phyloP scores from a whole-genome alignment of 2,329 filamentous ascomycete genomes.

The Celoporthe dispersa region DNA sequence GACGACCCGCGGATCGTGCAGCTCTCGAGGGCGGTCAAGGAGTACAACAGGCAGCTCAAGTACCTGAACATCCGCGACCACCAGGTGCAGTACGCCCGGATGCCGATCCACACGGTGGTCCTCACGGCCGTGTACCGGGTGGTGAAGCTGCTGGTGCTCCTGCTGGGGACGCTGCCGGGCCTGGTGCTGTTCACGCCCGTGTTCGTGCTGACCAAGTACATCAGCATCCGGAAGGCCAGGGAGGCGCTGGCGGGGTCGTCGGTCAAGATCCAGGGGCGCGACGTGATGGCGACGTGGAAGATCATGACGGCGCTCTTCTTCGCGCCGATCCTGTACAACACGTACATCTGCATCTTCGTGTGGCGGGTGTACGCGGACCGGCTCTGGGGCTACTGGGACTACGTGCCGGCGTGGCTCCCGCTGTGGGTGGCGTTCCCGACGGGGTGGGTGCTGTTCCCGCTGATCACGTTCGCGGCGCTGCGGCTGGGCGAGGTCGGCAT shows the following conservation, averaged over 20 bases:
- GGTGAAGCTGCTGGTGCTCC: slow-evolving; percentile 75
- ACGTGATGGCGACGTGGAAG: slow-evolving; percentile 95
- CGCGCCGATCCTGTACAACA: slow-evolving; percentile 79
- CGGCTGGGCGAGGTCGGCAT: slow-evolving; percentile 98
- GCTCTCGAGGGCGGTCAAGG: slow-evolving; percentile 74
- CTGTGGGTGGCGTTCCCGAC: slow-evolving; percentile 76
- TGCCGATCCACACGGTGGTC: slow-evolving; percentile 77
- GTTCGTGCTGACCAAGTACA: slow-evolving; percentile 81
- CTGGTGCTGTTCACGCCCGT: slow-evolving; percentile 86
- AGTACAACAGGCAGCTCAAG: slow-evolving; percentile 86
- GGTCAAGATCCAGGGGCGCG: slow-evolving; percentile 85
- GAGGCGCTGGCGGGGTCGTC: slow-evolving; percentile 84
- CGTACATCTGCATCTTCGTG: slow-evolving; percentile 76
- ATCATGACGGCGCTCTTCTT: slow-evolving; percentile 84
- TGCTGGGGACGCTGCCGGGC: slow-evolving; percentile 82
- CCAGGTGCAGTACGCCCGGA: slow-evolving; percentile 88
- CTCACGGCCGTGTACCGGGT: slow-evolving; percentile 79
- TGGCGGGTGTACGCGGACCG: slow-evolving; percentile 81
- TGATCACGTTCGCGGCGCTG: slow-evolving; percentile 89
- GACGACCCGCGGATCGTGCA: slow-evolving; percentile 82
- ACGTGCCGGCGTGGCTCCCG: slow-evolving; percentile 78
- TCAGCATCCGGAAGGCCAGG: slow-evolving; percentile 80
- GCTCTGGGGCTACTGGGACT: slow-evolving; percentile 82
- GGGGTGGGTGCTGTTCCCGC: slow-evolving; percentile 80
- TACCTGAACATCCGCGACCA: slow-evolving; percentile 90